phyloP scores from a whole-genome alignment of 1,284 basidiomycete species.

The Marasmius oreades region DNA sequence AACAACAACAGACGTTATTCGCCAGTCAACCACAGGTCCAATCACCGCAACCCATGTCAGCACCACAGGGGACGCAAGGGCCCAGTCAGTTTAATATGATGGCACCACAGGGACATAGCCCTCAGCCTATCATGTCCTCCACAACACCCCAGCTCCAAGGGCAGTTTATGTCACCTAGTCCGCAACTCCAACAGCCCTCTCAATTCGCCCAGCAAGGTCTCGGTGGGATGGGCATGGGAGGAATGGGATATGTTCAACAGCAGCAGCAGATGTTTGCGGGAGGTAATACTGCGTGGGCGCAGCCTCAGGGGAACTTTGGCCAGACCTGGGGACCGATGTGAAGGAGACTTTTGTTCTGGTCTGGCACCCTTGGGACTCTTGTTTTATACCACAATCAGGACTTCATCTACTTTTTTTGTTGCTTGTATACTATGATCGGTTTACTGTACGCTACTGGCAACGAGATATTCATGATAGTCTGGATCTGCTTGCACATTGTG shows the following conservation, averaged over 20 bases:
- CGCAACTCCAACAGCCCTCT: slow-evolving; percentile 12
- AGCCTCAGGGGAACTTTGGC: slow-evolving; percentile 14
- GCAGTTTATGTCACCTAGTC: slow-evolving; percentile 20
- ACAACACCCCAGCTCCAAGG: slow-evolving; percentile 19
- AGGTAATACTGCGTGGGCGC: slow-evolving; percentile 19
- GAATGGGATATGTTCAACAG: slow-evolving; percentile 10
- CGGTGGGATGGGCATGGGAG: slow-evolving; percentile 10
- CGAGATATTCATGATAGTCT: no score
- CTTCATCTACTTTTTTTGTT: no score
- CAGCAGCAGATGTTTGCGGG: slow-evolving; percentile 15
- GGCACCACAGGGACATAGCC: slow-evolving; percentile 24
- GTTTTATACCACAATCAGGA: background rate
- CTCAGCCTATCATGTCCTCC: slow-evolving; percentile 22
- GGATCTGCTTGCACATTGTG: no score
- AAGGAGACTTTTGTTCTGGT: background rate
- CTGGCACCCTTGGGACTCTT: background rate
- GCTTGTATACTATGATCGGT: no score
- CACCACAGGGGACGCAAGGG: slow-evolving; percentile 7
- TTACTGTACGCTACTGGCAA: no score
- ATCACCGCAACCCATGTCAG: slow-evolving; percentile 10
- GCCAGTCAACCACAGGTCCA: slow-evolving; percentile 11
- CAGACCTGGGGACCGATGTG: slow-evolving; percentile 29
- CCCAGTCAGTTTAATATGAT: slow-evolving; percentile 1
- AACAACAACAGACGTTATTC: slow-evolving; percentile 15
- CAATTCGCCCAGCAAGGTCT: slow-evolving; percentile 22